Base-by-base conservation (phyloP, 257 asterid genomes). In the Anisodus tanguticus region DNA sequence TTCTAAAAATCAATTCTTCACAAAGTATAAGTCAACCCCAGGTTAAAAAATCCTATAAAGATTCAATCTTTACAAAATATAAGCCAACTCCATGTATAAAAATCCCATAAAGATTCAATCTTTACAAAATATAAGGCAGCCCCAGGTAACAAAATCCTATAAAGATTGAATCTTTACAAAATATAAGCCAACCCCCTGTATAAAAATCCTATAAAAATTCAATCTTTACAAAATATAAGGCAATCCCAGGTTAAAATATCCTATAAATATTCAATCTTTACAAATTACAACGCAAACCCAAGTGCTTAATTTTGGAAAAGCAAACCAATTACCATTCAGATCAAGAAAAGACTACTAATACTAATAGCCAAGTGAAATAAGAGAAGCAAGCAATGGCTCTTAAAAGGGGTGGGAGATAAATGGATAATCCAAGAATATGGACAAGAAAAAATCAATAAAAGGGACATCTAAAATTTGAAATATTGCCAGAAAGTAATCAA, bases 371-470 rank as follows among this genome's bases (percentile, higher is more conserved):
- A 53, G 80, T 57, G 66, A 84, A 22, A 80, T 58, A 47, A 70
- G 59, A 67, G 57, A 66, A 53, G 35, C 35, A 31, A 31, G 79
- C 59, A 82, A 47, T 80, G 90, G 85, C 72, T 49, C 81, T 84
- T 68, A 85, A 72, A 82, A 88, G 71, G 85, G 80, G 17, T 77
- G 74, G 45, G 17, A 70, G 45, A 64, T 51, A 57, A 11, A 81
- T 53, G 93, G 92, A 88, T 86, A 88, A 90, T 59, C 55, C 86
- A 84, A 82, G 80, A 84, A 83, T 83, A 77, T 83, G 90, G 90
- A 84, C 87, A 54, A 83, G 35, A 31, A 85, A 90, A 69, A 87
- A 54, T 22, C 86, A 86, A 39, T 72, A 10, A 81, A 71, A 66
- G n/a, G 53, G 69, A 54, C 80, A 68, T 68, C 54, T 4, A 83